Evolutionary conservation across 208 protist species (phyloP).

Genomic region (Trypanosomatidae sp.): DNA sequence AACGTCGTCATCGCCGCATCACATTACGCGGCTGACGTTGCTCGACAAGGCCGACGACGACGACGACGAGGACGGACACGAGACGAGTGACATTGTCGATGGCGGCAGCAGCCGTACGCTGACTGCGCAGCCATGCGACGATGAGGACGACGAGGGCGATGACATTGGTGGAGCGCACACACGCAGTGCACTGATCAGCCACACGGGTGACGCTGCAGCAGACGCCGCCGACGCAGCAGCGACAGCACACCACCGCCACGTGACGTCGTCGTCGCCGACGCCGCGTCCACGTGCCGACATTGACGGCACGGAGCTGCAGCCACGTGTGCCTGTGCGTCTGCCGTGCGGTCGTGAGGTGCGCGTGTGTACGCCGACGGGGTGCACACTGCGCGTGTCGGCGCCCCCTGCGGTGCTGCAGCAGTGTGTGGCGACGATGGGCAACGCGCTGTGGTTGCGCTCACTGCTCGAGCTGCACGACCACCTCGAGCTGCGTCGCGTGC

Average conservation of each 20-base stretch:
- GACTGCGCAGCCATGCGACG: neutral
- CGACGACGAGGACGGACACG: too few relatives aligned
- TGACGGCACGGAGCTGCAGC: slow-evolving; percentile 28
- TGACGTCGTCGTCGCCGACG: too few relatives aligned
- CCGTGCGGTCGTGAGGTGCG: slow-evolving; percentile 16
- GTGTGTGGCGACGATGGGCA: slow-evolving; percentile 18
- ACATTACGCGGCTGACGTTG: slow-evolving; percentile 14
- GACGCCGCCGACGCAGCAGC: too few relatives aligned
- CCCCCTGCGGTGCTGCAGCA: slow-evolving; percentile 26
- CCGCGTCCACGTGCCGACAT: slow-evolving; percentile 41
- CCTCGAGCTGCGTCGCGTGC: slow-evolving; percentile 26
- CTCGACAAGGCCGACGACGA: slow-evolving; percentile 3
- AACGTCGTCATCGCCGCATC: slow-evolving; percentile 6
- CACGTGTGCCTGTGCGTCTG: slow-evolving; percentile 27
- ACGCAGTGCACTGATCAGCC: too few relatives aligned
- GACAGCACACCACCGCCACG: too few relatives aligned
- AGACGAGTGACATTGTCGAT: too few relatives aligned
- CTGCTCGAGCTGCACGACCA: slow-evolving; percentile 43
- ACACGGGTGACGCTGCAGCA: too few relatives aligned
- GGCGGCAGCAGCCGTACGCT: too few relatives aligned
- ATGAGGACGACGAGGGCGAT: too few relatives aligned
- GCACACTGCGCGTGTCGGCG: slow-evolving; percentile 23
- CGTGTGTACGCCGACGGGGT: slow-evolving; percentile 49
- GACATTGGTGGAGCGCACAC: too few relatives aligned
- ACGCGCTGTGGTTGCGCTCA: slow-evolving; percentile 26